A percentile compares a stretch with the other conserved stretches of the same genome.
These are phyloP conservation scores for Suillus occidentalis DNA, from an alignment of 768 basidiomycete genomes.

Conservation along the genomic window DNA sequence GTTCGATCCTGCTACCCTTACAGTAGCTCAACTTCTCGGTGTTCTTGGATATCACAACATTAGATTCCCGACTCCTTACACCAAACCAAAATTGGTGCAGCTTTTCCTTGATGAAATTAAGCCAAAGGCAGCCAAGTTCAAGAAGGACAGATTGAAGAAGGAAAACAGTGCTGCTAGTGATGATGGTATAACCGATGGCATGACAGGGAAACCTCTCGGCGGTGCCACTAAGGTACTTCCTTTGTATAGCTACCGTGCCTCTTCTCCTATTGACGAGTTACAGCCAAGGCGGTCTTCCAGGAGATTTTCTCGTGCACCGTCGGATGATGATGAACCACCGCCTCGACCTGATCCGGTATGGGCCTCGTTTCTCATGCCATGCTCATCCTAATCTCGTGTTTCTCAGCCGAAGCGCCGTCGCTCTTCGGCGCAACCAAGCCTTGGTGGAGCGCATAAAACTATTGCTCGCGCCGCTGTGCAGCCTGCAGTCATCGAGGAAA, in stretches of 20 bases:
- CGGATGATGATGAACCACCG: constrained; percentile 40
- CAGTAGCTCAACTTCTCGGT: constrained; percentile 79
- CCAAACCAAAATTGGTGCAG: constrained; percentile 74
- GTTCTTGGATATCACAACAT: constrained; percentile 77
- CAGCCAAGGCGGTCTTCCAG: constrained; percentile 58
- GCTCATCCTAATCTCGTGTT: constrained; percentile 16
- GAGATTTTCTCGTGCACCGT: constrained; percentile 59
- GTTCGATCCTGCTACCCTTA: constrained; percentile 73
- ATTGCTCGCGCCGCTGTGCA: constrained; percentile 35
- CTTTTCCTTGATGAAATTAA: constrained; percentile 80
- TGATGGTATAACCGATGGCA: constrained; percentile 78
- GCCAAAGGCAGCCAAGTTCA: constrained; percentile 53
- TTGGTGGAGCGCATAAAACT: constrained; percentile 50
- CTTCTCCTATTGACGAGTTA: constrained; percentile 16
- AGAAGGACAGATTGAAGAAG: constrained; percentile 62
- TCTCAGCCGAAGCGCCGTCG: constrained; percentile 74
- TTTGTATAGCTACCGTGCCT: not conserved
- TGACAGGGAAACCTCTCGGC: constrained; percentile 71
- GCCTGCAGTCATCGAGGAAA: constrained; percentile 63
- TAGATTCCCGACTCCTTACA: constrained; percentile 70
- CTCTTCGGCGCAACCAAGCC: constrained; percentile 73
- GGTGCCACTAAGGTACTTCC: constrained; percentile 44
- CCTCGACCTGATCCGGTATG: constrained; percentile 59
- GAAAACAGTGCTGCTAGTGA: constrained; percentile 75
- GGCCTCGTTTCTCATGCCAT: constrained; percentile 11